Evolutionary conservation across 2,329 filamentous ascomycete genomes (phyloP), one percentile per base, ranked within the genome.

Genomic region (Macroventuria anomochaeta): DNA sequence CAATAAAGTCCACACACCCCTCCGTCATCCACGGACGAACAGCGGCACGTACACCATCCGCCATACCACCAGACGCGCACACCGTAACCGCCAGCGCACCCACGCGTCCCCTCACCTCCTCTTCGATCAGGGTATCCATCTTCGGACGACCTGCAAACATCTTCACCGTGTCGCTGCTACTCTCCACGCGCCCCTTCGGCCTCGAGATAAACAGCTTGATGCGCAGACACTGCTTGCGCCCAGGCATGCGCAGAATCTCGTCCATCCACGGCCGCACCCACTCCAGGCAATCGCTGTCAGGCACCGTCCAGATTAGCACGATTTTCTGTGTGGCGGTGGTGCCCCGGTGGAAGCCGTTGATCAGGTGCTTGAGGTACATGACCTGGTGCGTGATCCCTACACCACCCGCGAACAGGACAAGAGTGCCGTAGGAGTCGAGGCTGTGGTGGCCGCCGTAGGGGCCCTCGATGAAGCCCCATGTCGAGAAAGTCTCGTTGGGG

Each of bases 351-450:
- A 84, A 89, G 32, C 88, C 88, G 5, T 81, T 78, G 23, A 93
- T 84, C 1, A 93, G 82, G 59, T 91, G 85, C 52, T 87, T 85
- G 32, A 93, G 83, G 70, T 90, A 88, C 46, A 88, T 88, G 21
- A 92, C 85, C 59, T 89, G 88, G 64, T 93, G 89, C 1, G 90
- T 91, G 64, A 93, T 90, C 58, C 90, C 90, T 11, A 93, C 88
- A 64, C 90, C 90, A 52, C 89, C 90, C 0, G 90, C 90, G 69
- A 93, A 90, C 32, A 93, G 82, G 72, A 93, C 84, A 25, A 89
- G 86, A 0, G 88, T 91, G 59, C 90, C 90, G 73, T 91, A 93
- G 1, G 88, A 91, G 55, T 87, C 81, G 70, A 93, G 81, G 60
- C 79, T 81, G 70, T 91, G 87, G 68, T 87, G 81, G 31, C 86